Base-by-base conservation (phyloP, 2,329 filamentous ascomycete species). In the Apiospora malaysiana region DNA sequence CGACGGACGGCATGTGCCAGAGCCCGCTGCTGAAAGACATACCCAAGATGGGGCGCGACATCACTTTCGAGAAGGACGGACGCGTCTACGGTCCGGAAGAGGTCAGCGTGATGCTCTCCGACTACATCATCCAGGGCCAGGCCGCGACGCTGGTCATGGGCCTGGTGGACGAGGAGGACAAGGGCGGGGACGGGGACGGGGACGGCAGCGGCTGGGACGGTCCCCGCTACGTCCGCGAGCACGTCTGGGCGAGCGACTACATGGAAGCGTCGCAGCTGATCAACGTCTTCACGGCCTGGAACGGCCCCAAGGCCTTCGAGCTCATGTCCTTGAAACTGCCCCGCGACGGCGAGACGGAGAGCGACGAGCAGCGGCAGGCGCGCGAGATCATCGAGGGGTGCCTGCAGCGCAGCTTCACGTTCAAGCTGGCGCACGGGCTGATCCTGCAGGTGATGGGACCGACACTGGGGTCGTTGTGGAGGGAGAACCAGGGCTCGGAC, bases 111-210 rank as follows among this genome's bases (percentile, higher is more conserved):
- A 80, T 85, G 73, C 80, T 89, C 74, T 85, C 84, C 2, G 87
- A 90, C 74, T 90, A 90, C 73, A 88, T 89, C 70, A 85, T 86
- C 51, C 87, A 90, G 72, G 87, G 86, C 3, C 87, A 89, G 72
- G 85, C 81, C 3, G 82, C 88, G 72, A 83, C 81, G 8, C 78
- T 86, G 77, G 87, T 85, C 0, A 84, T 88, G 83, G 83, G 85
- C 1, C 82, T 87, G 6, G 75, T 88, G 0, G 87, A 89, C 72
- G 79, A 83, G 3, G 83, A 85, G 42, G 84, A 82, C 16, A 14
- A 45, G 42, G 42, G 5, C 42, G 32, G 32, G 3, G 6, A 32
- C 32, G 32, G 6, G 32, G 6, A 32, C 32, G 32, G 32, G 6
- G 32, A 32, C 32, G 32, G 32, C 32, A 14, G 42, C 42, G 79